phyloP scores from a whole-genome alignment of 1,284 basidiomycete species.

The Chiua sp. region DNA sequence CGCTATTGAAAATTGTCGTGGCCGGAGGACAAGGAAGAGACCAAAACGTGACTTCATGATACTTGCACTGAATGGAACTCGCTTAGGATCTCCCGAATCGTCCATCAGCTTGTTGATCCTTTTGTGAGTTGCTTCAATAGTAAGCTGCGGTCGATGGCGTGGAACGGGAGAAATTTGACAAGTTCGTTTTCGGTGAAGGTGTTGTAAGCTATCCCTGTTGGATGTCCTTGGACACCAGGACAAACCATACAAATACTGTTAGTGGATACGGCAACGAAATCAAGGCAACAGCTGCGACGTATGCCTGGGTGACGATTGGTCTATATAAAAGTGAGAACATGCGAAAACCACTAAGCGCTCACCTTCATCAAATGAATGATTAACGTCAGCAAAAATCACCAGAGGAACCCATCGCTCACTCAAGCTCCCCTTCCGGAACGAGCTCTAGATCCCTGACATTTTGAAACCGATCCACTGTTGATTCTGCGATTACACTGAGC shows the following conservation, averaged over 20 bases:
- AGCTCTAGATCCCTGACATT: constrained; percentile 86
- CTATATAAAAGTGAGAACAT: constrained; percentile 41
- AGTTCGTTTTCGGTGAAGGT: no score
- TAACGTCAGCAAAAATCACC: constrained; percentile 5
- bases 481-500: constrained; percentile 66
- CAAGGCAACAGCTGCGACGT: constrained; percentile 60
- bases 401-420: constrained; percentile 43
- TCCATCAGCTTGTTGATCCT: no score
- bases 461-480: constrained; percentile 82
- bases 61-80: constrained; percentile 84
- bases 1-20: constrained; percentile 94
- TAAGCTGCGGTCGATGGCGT: no score
- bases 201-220: no score
- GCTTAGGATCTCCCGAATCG: constrained; percentile 70
- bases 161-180: no score
- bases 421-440: constrained; percentile 59
- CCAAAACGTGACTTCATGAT: constrained; percentile 84
- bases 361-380: constrained; percentile 56
- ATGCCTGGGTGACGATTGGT: constrained; percentile 77
- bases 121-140: no score
- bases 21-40: constrained; percentile 83
- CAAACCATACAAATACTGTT: no score
- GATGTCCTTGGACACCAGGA: no score
- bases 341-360: constrained; percentile 4
- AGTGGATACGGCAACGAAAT: constrained; percentile 82